Base-by-base conservation (phyloP, 257 asterid species). In the Mentha longifolia region DNA sequence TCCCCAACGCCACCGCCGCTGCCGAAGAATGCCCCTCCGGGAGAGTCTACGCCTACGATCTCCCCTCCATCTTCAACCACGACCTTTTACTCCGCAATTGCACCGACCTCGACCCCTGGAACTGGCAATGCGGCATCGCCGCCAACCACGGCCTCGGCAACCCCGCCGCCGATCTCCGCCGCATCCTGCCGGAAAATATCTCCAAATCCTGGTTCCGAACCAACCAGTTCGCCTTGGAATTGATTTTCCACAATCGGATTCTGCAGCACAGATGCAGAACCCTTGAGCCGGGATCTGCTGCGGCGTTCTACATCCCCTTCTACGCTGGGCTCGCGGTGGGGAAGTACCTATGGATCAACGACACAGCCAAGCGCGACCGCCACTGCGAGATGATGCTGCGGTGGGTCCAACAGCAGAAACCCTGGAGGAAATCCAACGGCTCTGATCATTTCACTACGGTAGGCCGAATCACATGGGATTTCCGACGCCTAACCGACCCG, bases 401-500 rank as follows among this genome's bases (percentile, higher is more conserved):
- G 64, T 88, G 95, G 95, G 67, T 85, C 17, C 61, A 62, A 43
- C 47, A 46, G 0, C 86, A 78, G 11, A 57, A 62, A 3, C 41
- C 69, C 49, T 88, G 89, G 82, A 62, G 10, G 5, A 58, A 41
- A 70, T 68, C 67, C 72, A 83, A 83, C 73, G 92, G 88, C 45
- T 84, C 84, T 0, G 89, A 88, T 79, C 96, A 88, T 46, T 86
- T 88, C 78, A 88, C 76, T 5, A 57, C 85, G 28, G 57, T 85
- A 2, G 88, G 88, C 3, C 50, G 95, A 41, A 67, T 86, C 76
- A 88, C 96, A 1, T 88, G 96, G 96, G 96, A 86, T 78, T 88
- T 88, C 70, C 85, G 95, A 3, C 77, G 88, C 31, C 73, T 81
- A 10, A 80, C 81, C 17, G 86, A 84, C 62, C 84, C 78, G 9